Evolutionary conservation across 1,139 yeast species (phyloP), one percentile per base, ranked within the genome.

Genomic region (Zygoascus sp.): DNA sequence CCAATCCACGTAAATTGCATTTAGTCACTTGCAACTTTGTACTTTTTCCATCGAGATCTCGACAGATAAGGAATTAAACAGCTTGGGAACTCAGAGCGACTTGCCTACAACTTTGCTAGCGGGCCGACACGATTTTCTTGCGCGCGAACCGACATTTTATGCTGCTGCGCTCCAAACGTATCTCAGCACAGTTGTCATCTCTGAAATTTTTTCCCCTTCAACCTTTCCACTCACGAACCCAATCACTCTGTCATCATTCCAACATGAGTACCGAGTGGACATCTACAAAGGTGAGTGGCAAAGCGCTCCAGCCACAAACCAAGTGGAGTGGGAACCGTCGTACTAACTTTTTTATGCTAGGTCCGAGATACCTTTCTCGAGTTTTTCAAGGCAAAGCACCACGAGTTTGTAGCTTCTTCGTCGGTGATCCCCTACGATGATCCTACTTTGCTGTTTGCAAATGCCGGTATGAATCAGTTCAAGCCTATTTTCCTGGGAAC

Each of bases 381-480:
- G 54, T 92, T 72, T 64, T 92, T 92, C 72, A 77, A 79, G 59
- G 64, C 71, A 40, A 74, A 75, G 44, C 74, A 74, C 20, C 99
- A 92, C 67, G 80, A 80, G 1, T 89, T 76, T 66, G 92, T 92
- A 46, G 89, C 96, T 28, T 84, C 95, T 1, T 89, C 97, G 3
- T 87, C 97, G 1, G 97, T 92, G 32, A 83, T 92, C 50, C 99
- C 99, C 48, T 95, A 84, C 66, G 96, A 92, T 69, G 99, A 92
- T 66, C 98, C 98, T 47, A 90, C 97, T 15, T 76, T 90, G 56
- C 73, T 92, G 55, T 90, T 92, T 63, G 95, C 97, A 62, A 92
- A 92, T 66, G 97, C 98, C 50, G 98, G 97, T 69, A 90, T 89
- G 97, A 92, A 92, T 72, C 99, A 92, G 71, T 92, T 89, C 70